These are phyloP conservation scores for Sugiyamaella americana DNA, from an alignment of 805 yeast species.

Conservation along the genomic window DNA sequence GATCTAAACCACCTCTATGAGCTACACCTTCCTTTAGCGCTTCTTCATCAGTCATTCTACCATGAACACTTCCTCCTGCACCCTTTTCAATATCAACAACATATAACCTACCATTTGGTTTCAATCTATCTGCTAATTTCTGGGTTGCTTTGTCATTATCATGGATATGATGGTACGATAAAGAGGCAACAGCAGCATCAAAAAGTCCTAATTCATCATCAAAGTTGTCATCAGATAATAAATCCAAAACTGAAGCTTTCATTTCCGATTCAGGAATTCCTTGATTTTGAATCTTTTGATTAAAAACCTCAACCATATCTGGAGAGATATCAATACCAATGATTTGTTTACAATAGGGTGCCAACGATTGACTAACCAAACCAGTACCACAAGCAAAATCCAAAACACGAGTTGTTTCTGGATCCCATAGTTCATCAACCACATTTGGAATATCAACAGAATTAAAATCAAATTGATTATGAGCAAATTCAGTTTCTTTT, in stretches of 20 bases:
- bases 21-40: slow-evolving; percentile 12
- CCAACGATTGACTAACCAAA: slow-evolving; percentile 18
- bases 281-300: slow-evolving; percentile 18
- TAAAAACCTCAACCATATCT: slow-evolving; percentile 21
- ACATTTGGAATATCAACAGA: not conserved
- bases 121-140: slow-evolving; percentile 13
- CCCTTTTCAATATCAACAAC: slow-evolving; percentile 15
- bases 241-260: slow-evolving; percentile 17
- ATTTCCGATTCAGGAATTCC: slow-evolving; percentile 20
- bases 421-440: slow-evolving; percentile 10
- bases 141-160: slow-evolving; percentile 15
- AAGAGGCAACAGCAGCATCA: slow-evolving; percentile 22
- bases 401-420: slow-evolving; percentile 18
- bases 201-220: slow-evolving; percentile 13
- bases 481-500: slow-evolving; percentile 3
- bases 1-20: slow-evolving; percentile 11
- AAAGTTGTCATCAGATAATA: slow-evolving; percentile 3
- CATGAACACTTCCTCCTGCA: slow-evolving; percentile 5
- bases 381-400: slow-evolving; percentile 29
- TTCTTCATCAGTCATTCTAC: slow-evolving; percentile 11
- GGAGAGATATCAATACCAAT: slow-evolving; percentile 26
- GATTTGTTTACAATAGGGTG: slow-evolving; percentile 17
- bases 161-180: slow-evolving; percentile 24
- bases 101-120: slow-evolving; percentile 19
- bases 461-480: not conserved